These are phyloP conservation scores for Voacanga thouarsii DNA, from an alignment of 257 asterid species.

Conservation along the genomic window DNA sequence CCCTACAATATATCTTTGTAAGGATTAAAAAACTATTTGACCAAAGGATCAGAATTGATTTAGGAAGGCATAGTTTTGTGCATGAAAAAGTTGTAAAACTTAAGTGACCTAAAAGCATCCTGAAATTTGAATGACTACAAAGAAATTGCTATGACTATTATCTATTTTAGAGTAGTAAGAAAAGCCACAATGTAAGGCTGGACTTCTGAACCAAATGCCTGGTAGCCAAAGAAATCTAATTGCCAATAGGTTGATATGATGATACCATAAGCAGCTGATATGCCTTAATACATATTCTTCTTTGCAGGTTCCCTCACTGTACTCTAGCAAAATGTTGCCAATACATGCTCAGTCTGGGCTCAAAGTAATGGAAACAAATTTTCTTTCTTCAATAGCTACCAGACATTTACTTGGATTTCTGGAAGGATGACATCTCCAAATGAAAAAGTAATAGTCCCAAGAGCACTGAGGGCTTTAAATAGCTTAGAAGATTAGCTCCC, in stretches of 20 bases:
- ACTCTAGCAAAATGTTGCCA: slow-evolving; percentile 31
- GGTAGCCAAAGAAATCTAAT: slow-evolving; percentile 49
- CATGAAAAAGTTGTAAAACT: background rate
- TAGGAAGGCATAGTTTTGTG: no score
- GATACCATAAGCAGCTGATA: slow-evolving; percentile 51
- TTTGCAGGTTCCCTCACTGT: slow-evolving; percentile 45
- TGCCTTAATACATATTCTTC: slow-evolving; percentile 48
- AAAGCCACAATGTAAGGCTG: slow-evolving; percentile 57
- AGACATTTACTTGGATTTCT: slow-evolving; percentile 49
- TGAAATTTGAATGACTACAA: slow-evolving; percentile 54
- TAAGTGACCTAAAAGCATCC: slow-evolving; percentile 56
- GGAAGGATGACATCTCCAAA: slow-evolving; percentile 76
- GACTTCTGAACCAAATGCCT: slow-evolving; percentile 63
- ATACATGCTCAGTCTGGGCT: no score
- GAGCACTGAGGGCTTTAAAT: slow-evolving; percentile 48
- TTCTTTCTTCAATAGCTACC: background rate
- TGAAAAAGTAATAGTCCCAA: slow-evolving; percentile 62
- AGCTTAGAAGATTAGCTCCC: slow-evolving; percentile 42
- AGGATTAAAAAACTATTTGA: background rate
- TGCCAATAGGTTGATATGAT: slow-evolving; percentile 56
- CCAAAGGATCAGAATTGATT: no score
- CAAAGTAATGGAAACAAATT: background rate
- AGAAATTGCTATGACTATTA: slow-evolving; percentile 49
- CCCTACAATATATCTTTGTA: slow-evolving; percentile 54
- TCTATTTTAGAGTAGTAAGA: slow-evolving; percentile 46